Evolutionary conservation across 139 green algal genomes (phyloP), one percentile per base, ranked within the genome.

Genomic region (Deuterostichococcus epilithicus): DNA sequence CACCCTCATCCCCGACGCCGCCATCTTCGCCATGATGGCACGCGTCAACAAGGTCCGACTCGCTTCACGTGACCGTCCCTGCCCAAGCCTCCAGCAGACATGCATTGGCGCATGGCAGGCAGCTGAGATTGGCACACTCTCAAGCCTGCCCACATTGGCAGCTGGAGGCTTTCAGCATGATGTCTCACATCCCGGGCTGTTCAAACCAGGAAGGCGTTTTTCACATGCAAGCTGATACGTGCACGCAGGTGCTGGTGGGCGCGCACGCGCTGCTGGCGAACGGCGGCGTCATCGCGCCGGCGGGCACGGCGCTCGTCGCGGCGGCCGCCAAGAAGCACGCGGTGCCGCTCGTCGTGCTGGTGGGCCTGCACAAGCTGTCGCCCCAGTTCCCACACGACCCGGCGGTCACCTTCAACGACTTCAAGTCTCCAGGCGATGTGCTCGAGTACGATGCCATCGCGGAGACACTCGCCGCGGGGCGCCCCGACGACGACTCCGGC

Each of bases 21-120:
- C 94, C n/a, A 87, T 98, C 28, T 98, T 97, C 88, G 94, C 96
- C 44, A 94, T 99, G 86, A 98, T 98, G 95, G 90, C 94, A 5
- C 89, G 95, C 34, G 90, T 92, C 20, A 97, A 98, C 88, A 95
- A 98, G 90, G 95, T 96, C 72, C 2, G 79, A n/a, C n/a, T n/a
- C n/a, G n/a, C n/a, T 13, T 35, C 1, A 5, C 23, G 30, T 42
- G 37, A 36, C 36, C 3, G 22, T 72, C 59, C 10, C 30, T 77
- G 52, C 34, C 5, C 30, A n/a, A 30, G 2, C 34, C 34, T 23
- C 30, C 23, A 10, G n/a, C n/a, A n/a, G n/a, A n/a, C n/a, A n/a
- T n/a, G n/a, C n/a, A n/a, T n/a, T n/a, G n/a, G n/a, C n/a, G n/a
- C n/a, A n/a, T n/a, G n/a, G n/a, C n/a, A n/a, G n/a, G n/a, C n/a